A percentile compares a stretch with the other conserved stretches of the same genome.
These are phyloP conservation scores for Mortierella sp. DNA, from an alignment of 371 early-diverging fungal genomes.

Conservation along the genomic window DNA sequence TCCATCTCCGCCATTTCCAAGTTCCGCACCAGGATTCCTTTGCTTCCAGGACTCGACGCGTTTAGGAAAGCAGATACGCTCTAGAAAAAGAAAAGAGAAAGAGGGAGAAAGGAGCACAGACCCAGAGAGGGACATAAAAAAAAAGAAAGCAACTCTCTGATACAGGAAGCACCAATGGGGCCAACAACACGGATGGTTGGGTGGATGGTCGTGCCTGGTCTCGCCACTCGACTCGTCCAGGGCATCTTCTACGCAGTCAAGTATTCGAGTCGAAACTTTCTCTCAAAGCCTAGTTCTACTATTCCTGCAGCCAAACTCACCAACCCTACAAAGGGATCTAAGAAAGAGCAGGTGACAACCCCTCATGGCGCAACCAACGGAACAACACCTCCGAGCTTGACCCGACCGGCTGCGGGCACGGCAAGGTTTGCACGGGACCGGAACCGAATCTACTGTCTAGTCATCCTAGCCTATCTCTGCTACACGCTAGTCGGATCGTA, in stretches of 20 bases:
- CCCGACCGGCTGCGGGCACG: slow-evolving; percentile 24
- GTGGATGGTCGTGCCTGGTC: slow-evolving; percentile 30
- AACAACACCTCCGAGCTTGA: too few relatives aligned
- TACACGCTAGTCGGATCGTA: slow-evolving; percentile 56
- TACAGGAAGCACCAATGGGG: too few relatives aligned
- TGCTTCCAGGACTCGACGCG: too few relatives aligned
- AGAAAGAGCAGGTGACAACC: background rate
- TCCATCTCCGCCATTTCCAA: too few relatives aligned
- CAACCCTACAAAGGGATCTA: too few relatives aligned
- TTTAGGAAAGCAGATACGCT: too few relatives aligned
- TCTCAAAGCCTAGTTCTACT: too few relatives aligned
- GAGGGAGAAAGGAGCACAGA: background rate
- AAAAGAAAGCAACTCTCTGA: background rate
- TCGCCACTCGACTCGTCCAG: slow-evolving; percentile 46
- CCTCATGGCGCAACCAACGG: too few relatives aligned
- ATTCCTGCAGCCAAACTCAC: too few relatives aligned
- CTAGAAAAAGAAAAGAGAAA: slow-evolving; percentile 1
- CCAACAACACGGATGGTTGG: background rate
- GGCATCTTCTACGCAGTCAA: slow-evolving; percentile 29
- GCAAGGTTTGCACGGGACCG: slow-evolving; percentile 26
- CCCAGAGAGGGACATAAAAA: slow-evolving; percentile 1
- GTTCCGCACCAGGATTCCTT: too few relatives aligned
- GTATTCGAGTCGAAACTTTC: slow-evolving; percentile 19
- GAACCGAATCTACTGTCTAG: slow-evolving; percentile 49
- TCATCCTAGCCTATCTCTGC: slow-evolving; percentile 57